Evolutionary conservation across 176 grass and related monocot species (phyloP), one percentile per base, ranked within the genome.

Genomic region (Cymbopogon citratus): DNA sequence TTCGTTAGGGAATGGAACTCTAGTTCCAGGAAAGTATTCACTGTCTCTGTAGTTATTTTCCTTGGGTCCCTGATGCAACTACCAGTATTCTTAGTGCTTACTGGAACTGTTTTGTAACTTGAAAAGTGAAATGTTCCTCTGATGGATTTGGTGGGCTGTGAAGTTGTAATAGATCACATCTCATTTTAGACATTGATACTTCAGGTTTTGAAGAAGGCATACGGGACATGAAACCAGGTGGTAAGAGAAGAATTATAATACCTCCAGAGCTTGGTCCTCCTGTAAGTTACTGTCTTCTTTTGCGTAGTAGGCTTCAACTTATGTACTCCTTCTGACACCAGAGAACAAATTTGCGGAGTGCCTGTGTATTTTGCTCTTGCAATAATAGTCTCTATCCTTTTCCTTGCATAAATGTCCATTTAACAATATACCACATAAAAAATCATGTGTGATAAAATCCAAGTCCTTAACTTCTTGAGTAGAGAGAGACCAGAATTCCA

Each of bases 161-260:
- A 8, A 38, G 18, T 21, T 48, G 59, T 78, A 72, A 82, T 12
- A 63, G 25, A 74, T 39, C 49, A 46, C 46, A 76, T 44, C 87
- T 86, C 66, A 86, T 82, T 82, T 67, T 48, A 86, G 28, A 29
- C n/a, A 68, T 78, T 75, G 61, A 38, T 82, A 69, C 63, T 89
- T 77, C 92, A 98, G 95, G 95, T 75, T 98, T 98, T 93, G 95
- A 98, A 89, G 95, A 98, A 89, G 95, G 95, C 57, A 95, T 95
- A 93, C 76, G 81, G 84, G 90, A 94, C 29, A 95, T 95, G 95
- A 91, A 87, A 86, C 95, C 95, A 80, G 92, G 95, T 66, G 95
- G 95, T 26, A 98, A 91, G 87, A 85, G 92, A 89, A 91, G 92
- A 86, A 71, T 98, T 41, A 98, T 95, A 65, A 98, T 98, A 84